Evolutionary conservation across 495 filamentous ascomycete species (phyloP).

Genomic region (Extremus antarcticus): DNA sequence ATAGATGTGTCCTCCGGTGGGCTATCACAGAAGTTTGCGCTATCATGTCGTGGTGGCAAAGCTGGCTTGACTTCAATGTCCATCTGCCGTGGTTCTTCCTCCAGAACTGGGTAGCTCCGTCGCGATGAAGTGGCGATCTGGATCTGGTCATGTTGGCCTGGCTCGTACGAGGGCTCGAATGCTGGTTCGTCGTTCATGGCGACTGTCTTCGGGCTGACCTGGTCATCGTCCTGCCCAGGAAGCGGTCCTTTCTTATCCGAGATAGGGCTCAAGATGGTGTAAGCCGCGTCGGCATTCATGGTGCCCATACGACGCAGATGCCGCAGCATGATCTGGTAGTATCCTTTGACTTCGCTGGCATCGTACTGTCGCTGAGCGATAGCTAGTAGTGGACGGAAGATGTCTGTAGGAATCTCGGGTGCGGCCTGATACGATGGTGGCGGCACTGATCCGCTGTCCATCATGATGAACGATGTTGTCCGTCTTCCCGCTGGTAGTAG

Average conservation of each 20-base stretch:
- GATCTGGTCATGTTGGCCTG: background rate
- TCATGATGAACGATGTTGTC: background rate
- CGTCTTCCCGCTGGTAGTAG: no score
- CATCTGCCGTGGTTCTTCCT: background rate
- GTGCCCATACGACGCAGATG: background rate
- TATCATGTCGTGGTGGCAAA: background rate
- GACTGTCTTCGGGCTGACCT: no score
- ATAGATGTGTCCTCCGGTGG: background rate
- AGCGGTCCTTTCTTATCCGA: background rate
- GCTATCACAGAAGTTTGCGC: background rate
- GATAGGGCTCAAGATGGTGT: background rate
- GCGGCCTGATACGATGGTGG: background rate
- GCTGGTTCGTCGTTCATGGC: background rate
- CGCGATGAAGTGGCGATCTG: background rate
- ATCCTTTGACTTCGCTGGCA: background rate
- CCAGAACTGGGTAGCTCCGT: background rate
- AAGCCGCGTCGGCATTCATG: background rate
- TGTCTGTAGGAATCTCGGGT: background rate
- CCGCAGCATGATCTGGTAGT: background rate
- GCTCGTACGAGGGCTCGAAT: background rate
- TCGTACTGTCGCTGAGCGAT: background rate
- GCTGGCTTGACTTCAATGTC: background rate
- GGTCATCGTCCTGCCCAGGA: background rate
- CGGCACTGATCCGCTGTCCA: background rate
- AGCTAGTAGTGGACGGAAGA: background rate